Base-by-base conservation (phyloP, 345 rosid species). In the Microcos paniculata region DNA sequence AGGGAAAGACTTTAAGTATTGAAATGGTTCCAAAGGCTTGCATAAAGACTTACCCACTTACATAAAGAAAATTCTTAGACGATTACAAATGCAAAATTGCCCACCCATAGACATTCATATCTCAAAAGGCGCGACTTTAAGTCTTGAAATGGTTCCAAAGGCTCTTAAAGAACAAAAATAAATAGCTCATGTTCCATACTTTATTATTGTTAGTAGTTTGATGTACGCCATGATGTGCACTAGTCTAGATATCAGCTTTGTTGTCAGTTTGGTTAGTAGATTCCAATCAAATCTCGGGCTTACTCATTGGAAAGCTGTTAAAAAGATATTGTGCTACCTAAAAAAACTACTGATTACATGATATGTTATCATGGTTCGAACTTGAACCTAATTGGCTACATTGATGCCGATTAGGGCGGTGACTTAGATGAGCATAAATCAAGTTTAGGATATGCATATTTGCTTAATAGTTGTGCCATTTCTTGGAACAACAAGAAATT, bases 261-360 rank as follows among this genome's bases (percentile, higher is more conserved):
- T 68, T 1, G 67, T 73, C 16, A 35, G 55, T 7, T 24, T 49
- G 46, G 46, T 23, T 2, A 71, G 9, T 21, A 30, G 23, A 4
- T 69, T 45, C 56, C 58, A 69, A 28, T 45, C 57, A 23, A 69
- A 69, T n/a, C 73, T 57, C 4, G 56, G 76, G 4, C 7, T 6
- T 38, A 35, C 18, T 5, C 76, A 38, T 73, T 73, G 65, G 56
- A 11, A 40, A 57, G 76, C 15, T 1, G 67, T 73, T 14, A 40
- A 73, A 30, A 73, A 35, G 15, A 73, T 73, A 0, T 43, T 73
- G 19, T 21, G 68, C 2, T 71, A 71, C 63, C 63, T 71, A 8
- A 14, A 26, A 26, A 45, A 3, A 51, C 74, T 2, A 18, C 13
- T 14, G 28, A 70, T 33, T 30, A 26, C 11, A 26, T 33, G 2